Percentiles rank a stretch among this genome's conserved stretches.
Evolutionary conservation across 2,329 filamentous ascomycete species (phyloP).

Genomic region (Pseudocercospora eumusae): DNA sequence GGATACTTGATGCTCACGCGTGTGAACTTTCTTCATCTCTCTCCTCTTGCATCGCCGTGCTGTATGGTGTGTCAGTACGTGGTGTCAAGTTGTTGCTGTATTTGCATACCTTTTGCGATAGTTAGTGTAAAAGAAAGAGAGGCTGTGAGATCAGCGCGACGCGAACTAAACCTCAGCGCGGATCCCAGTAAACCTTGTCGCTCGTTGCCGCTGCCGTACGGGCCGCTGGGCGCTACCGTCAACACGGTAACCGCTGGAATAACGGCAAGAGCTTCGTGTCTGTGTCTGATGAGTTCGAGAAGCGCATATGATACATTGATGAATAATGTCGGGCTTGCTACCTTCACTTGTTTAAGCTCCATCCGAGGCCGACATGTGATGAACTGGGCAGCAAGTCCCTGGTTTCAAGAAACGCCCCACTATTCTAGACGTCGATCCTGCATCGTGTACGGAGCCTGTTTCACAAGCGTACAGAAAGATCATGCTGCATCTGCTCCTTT

Average conservation of each 20-base stretch:
- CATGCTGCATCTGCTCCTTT: not conserved
- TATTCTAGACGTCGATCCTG: constrained; percentile 1
- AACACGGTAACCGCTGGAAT: constrained; percentile 1
- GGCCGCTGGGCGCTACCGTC: not conserved
- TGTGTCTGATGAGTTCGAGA: not conserved
- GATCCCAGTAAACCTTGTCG: not conserved
- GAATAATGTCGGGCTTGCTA: not conserved
- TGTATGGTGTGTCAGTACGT: not conserved
- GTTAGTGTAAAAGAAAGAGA: not conserved
- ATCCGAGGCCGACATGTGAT: not conserved
- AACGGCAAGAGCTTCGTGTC: not conserved
- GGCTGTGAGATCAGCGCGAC: not conserved
- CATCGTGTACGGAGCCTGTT: constrained; percentile 2
- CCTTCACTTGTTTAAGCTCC: not conserved
- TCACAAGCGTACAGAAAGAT: not conserved
- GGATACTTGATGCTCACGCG: not conserved
- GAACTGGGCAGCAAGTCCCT: not conserved
- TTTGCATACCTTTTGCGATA: constrained; percentile 3
- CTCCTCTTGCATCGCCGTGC: not conserved
- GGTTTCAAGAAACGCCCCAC: not conserved
- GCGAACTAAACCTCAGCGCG: not conserved
- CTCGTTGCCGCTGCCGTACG: not conserved
- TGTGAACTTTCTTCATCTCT: constrained; percentile 1
- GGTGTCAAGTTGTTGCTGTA: not conserved
- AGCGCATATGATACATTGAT: too few species aligned